Conservation (phyloP, 2,329 filamentous ascomycete genomes). For the Colletotrichum phormii region DNA sequence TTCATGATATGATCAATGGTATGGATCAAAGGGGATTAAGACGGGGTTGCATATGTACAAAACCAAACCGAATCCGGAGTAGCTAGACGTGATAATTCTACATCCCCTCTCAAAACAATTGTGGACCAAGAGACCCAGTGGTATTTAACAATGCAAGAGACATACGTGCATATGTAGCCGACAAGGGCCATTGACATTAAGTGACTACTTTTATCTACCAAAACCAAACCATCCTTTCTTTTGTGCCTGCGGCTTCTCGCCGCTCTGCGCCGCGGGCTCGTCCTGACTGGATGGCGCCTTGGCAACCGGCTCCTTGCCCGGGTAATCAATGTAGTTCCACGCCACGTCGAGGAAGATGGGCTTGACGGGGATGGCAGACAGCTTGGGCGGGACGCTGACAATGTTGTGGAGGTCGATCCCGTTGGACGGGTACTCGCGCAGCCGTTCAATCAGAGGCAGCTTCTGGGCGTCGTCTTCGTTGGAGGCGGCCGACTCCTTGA, state of each 20-base stretch:
- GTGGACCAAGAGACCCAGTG: too few relatives aligned
- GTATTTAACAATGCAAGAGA: neutral
- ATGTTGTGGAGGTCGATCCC: conserved; percentile 82
- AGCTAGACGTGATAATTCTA: conserved; percentile 64
- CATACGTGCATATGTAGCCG: too few relatives aligned
- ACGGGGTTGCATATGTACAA: conserved; percentile 58
- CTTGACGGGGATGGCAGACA: conserved; percentile 89
- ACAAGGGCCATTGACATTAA: neutral
- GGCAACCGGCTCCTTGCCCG: conserved; percentile 62
- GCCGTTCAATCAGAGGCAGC: conserved; percentile 76
- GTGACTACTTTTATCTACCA: conserved; percentile 56
- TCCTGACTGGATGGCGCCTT: conserved; percentile 37
- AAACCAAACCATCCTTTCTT: conserved; percentile 87
- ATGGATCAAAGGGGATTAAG: conserved; percentile 52
- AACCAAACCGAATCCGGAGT: conserved; percentile 53
- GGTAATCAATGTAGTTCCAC: conserved; percentile 98
- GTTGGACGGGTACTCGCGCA: conserved; percentile 79
- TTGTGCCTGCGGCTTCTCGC: conserved; percentile 57
- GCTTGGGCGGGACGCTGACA: conserved; percentile 86
- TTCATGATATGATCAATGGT: conserved; percentile 59
- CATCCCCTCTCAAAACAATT: conserved; percentile 64
- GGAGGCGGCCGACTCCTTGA: conserved; percentile 54
- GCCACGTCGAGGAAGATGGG: conserved; percentile 96
- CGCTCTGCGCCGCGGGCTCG: conserved; percentile 38
- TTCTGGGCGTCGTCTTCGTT: conserved; percentile 57